Percentiles rank a stretch among this genome's conserved stretches.
Conservation (phyloP, 225 moss, liverwort and hornwort species). For the Ulota crispa region DNA sequence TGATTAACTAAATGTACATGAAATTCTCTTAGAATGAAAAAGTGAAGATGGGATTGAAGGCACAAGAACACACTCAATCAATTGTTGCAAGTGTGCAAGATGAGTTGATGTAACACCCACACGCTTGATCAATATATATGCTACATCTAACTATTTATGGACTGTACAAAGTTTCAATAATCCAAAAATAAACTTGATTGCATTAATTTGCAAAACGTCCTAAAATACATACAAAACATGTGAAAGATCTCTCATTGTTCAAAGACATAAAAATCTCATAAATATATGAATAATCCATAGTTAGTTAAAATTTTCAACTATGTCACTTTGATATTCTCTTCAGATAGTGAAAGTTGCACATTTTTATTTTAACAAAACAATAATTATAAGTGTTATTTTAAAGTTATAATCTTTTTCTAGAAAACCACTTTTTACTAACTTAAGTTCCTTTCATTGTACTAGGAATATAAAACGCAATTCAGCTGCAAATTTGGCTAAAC, state of each 20-base stretch:
- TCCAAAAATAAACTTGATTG: no score
- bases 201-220: no score
- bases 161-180: no score
- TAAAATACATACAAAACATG: no score
- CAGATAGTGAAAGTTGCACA: neutral
- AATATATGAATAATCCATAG: no score
- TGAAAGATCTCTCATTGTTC: no score
- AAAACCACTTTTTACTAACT: neutral
- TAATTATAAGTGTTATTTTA: neutral
- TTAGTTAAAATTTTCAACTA: no score
- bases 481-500: constrained; percentile 16
- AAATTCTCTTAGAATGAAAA: constrained; percentile 42
- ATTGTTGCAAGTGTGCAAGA: constrained; percentile 31
- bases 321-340: no score
- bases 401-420: neutral
- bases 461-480: constrained; percentile 35
- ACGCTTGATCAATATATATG: neutral
- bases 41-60: constrained; percentile 29
- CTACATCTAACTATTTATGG: no score
- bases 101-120: constrained; percentile 34
- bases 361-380: neutral
- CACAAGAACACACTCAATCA: constrained; percentile 28
- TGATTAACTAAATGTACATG: neutral
- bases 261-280: no score
- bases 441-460: neutral